Evolutionary conservation across 1,284 basidiomycete species (phyloP).

Genomic region (Rhodotorula sp.): DNA sequence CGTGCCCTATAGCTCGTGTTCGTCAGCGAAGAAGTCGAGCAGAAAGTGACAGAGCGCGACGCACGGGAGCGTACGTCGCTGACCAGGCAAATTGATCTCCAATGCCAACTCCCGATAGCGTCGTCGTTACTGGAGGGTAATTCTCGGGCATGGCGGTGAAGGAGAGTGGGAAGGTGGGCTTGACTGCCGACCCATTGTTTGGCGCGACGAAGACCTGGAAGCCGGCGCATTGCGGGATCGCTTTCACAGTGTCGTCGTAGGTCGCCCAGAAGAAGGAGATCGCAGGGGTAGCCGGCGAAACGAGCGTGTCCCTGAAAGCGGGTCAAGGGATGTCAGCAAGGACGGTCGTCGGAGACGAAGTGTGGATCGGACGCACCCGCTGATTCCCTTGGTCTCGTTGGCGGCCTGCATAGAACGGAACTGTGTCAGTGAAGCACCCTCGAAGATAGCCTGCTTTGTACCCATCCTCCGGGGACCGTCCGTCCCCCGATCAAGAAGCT

Average conservation of each 20-base stretch:
- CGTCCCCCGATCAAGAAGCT: too few species aligned
- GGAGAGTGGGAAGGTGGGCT: constrained; percentile 12
- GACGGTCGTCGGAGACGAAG: too few species aligned
- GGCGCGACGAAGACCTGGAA: constrained; percentile 13
- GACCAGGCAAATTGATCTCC: constrained; percentile 16
- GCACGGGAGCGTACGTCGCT: constrained; percentile 13
- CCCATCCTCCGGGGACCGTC: too few species aligned
- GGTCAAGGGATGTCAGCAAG: too few species aligned
- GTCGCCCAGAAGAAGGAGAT: constrained; percentile 36
- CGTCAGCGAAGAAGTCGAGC: neutral
- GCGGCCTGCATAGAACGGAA: too few species aligned
- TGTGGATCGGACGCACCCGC: too few species aligned
- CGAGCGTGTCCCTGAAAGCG: neutral
- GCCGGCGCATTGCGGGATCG: constrained; percentile 20
- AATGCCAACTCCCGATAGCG: neutral
- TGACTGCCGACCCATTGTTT: neutral
- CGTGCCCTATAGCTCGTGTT: constrained; percentile 12
- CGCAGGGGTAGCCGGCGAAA: neutral
- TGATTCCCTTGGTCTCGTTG: too few species aligned
- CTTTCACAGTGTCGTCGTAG: constrained; percentile 5
- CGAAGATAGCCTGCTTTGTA: too few species aligned
- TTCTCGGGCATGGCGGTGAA: constrained; percentile 16
- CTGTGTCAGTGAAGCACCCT: too few species aligned
- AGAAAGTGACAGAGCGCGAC: neutral
- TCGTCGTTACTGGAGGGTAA: neutral